phyloP scores from a whole-genome alignment of 352 stramenopile genomes.

The Globisporangium nagaii region DNA sequence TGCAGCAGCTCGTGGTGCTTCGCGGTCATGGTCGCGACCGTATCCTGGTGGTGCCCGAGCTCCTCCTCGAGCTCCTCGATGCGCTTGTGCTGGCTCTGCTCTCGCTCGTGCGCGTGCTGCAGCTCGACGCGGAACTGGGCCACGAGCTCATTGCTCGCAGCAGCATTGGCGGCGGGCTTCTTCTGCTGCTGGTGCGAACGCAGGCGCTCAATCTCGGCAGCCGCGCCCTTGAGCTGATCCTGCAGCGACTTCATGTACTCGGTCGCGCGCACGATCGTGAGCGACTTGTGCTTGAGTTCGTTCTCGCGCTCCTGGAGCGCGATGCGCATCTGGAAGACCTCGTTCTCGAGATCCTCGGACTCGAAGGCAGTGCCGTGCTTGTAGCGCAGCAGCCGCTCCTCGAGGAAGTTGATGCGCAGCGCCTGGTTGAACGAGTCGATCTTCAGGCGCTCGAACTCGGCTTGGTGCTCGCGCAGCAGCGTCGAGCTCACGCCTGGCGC shows the following conservation, averaged over 20 bases:
- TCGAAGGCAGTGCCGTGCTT: constrained; percentile 57
- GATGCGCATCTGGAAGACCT: constrained; percentile 47
- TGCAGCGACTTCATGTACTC: constrained; percentile 56
- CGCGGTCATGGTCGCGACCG: constrained; percentile 13
- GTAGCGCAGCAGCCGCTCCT: constrained; percentile 59
- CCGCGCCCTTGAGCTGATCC: constrained; percentile 26
- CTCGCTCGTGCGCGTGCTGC: constrained; percentile 21
- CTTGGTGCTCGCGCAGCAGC: constrained; percentile 13
- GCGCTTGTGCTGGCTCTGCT: constrained; percentile 25
- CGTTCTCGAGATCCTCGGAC: constrained; percentile 56
- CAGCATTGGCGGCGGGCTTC: not conserved
- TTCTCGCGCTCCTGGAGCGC: constrained; percentile 59
- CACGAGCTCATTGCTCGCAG: constrained; percentile 17
- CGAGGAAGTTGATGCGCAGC: constrained; percentile 28
- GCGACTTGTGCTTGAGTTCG: constrained; percentile 50
- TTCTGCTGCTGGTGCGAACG: constrained; percentile 14
- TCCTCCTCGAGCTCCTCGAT: constrained; percentile 31
- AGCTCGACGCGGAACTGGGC: constrained; percentile 35
- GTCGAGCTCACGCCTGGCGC: not conserved
- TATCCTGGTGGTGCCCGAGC: constrained; percentile 26
- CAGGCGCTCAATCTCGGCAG: constrained; percentile 19
- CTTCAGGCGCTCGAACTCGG: constrained; percentile 38
- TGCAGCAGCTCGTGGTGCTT: constrained; percentile 38
- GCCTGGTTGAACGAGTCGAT: constrained; percentile 55
- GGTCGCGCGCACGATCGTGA: constrained; percentile 54